phyloP scores from a whole-genome alignment of 352 stramenopile genomes.

The Saprolegnia parasitica region DNA sequence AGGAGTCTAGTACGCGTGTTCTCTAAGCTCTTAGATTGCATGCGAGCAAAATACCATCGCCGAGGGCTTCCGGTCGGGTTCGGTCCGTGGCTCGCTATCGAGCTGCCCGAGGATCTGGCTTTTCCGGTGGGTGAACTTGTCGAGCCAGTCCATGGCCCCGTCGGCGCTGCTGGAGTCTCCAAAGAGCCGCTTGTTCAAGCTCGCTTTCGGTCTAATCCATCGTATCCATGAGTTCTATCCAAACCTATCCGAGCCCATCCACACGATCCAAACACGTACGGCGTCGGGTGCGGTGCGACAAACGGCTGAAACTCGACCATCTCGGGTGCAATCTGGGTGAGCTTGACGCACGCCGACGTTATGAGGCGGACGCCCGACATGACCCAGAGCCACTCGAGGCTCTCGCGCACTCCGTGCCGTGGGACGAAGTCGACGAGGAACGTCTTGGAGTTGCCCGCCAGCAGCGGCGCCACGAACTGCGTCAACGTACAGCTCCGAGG shows the following conservation, averaged over 20 bases:
- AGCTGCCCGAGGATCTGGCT: slow-evolving; percentile 9
- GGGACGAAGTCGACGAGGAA: slow-evolving; percentile 20
- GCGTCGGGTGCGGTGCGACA: neutral
- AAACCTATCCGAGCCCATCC: neutral
- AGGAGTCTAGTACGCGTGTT: no score
- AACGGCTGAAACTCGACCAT: slow-evolving; percentile 20
- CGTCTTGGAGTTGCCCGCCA: slow-evolving; percentile 28
- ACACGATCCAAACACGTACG: neutral
- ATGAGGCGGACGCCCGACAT: slow-evolving; percentile 28
- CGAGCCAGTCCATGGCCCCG: neutral
- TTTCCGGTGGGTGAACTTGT: slow-evolving; percentile 9
- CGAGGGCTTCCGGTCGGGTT: neutral
- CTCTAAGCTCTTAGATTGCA: no score
- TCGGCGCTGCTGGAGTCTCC: neutral
- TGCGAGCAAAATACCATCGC: no score
- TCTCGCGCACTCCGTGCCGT: neutral
- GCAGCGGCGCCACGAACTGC: slow-evolving; percentile 23
- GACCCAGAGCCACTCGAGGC: slow-evolving; percentile 21
- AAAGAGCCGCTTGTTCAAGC: slow-evolving; percentile 3
- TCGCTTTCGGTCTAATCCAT: slow-evolving; percentile 9
- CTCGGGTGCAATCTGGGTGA: neutral
- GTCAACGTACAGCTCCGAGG: slow-evolving; percentile 1
- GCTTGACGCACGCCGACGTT: slow-evolving; percentile 16
- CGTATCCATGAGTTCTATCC: neutral
- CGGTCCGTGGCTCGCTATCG: neutral